Conservation (phyloP, 805 yeast species). For the Saccharomycopsis fermentans region DNA sequence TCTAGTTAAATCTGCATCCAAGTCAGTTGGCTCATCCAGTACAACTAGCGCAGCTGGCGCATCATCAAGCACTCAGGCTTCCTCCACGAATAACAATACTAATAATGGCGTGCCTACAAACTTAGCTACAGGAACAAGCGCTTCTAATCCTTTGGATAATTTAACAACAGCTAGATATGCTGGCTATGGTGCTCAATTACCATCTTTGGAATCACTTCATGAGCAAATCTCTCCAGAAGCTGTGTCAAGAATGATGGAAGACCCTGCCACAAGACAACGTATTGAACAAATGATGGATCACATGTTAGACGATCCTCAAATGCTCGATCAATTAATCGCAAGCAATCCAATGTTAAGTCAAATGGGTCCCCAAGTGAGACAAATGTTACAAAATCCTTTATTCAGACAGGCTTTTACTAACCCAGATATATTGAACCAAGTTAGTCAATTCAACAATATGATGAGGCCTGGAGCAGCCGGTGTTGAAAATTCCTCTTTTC, state of each 20-base stretch:
- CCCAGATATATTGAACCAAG: slow-evolving; percentile 76
- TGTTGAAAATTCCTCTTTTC: slow-evolving; percentile 26
- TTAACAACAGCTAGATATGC: slow-evolving; percentile 94
- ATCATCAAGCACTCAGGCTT: slow-evolving; percentile 20
- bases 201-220: slow-evolving; percentile 74
- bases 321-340: slow-evolving; percentile 72
- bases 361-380: slow-evolving; percentile 84
- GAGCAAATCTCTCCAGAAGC: slow-evolving; percentile 61
- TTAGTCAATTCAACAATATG: slow-evolving; percentile 45
- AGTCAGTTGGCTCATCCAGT: slow-evolving; percentile 25
- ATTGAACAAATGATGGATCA: slow-evolving; percentile 75
- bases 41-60: slow-evolving; percentile 24
- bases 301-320: slow-evolving; percentile 77
- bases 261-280: slow-evolving; percentile 39
- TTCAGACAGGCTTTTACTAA: slow-evolving; percentile 72
- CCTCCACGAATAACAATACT: slow-evolving; percentile 17
- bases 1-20: slow-evolving; percentile 71
- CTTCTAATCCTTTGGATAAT: slow-evolving; percentile 85
- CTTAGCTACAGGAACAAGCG: slow-evolving; percentile 78
- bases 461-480: slow-evolving; percentile 32
- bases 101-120: slow-evolving; percentile 50
- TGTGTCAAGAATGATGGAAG: slow-evolving; percentile 61
- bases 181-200: slow-evolving; percentile 74
- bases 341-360: slow-evolving; percentile 76
- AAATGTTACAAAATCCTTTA: slow-evolving; percentile 73